Conservation (phyloP, 1,284 basidiomycete species). For the Austropuccinia psidii region DNA sequence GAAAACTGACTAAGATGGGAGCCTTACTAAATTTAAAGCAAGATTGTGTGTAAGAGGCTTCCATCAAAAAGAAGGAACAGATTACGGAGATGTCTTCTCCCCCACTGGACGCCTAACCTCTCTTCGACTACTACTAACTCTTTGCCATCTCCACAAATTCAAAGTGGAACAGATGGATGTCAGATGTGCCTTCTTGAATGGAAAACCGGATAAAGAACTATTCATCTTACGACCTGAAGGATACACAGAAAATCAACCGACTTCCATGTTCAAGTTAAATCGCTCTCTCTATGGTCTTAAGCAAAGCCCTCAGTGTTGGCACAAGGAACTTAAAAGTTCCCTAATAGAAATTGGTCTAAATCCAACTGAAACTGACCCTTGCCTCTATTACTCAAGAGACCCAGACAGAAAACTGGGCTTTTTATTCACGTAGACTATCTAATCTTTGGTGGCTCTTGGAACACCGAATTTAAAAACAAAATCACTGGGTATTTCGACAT, state of each 20-base stretch:
- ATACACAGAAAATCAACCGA: neutral
- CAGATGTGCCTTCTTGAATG: neutral
- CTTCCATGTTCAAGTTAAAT: neutral
- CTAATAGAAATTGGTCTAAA: neutral
- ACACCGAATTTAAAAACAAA: neutral
- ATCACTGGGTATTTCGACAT: neutral
- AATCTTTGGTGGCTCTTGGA: neutral
- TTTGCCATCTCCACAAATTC: neutral
- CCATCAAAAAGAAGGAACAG: neutral
- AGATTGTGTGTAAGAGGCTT: conserved; percentile 1
- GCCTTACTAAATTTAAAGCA: conserved; percentile 10
- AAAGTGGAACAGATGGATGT: neutral
- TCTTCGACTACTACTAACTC: neutral
- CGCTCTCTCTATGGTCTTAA: conserved; percentile 8
- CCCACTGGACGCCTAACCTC: neutral
- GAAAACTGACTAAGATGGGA: neutral
- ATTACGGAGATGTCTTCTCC: neutral
- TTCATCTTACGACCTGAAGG: neutral
- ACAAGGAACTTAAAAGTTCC: neutral
- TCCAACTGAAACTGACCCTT: neutral
- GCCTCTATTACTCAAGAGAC: neutral
- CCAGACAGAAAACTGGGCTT: neutral
- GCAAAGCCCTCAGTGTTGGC: neutral
- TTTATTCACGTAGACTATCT: neutral
- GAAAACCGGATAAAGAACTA: neutral